Evolutionary conservation across 2,329 filamentous ascomycete genomes (phyloP).

Genomic region (Ceratocystis cubensis): DNA sequence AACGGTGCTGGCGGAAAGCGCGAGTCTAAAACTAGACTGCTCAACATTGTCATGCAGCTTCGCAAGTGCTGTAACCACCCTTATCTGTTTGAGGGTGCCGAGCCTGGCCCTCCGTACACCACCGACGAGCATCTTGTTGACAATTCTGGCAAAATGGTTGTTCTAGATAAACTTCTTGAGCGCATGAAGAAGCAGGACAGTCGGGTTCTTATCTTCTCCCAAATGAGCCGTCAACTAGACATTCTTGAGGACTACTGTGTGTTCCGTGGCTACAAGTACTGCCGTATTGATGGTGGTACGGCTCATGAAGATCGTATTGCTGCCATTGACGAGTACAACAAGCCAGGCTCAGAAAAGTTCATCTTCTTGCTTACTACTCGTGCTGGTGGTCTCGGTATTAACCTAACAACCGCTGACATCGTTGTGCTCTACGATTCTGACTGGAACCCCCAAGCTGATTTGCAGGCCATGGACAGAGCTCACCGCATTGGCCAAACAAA

Average conservation of each 20-base stretch:
- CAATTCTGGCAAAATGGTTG: conserved; percentile 95
- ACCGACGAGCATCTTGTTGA: conserved; percentile 90
- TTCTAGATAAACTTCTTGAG: conserved; percentile 80
- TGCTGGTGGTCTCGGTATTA: conserved; percentile 92
- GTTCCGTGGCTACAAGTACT: conserved; percentile 89
- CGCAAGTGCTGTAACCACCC: conserved; percentile 98
- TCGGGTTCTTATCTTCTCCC: conserved; percentile 95
- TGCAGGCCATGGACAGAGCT: conserved; percentile 97
- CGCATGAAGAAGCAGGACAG: conserved; percentile 78
- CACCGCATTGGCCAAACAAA: conserved; percentile 98
- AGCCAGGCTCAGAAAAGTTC: conserved; percentile 87
- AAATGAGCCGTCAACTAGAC: conserved; percentile 95
- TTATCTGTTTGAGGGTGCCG: conserved; percentile 93
- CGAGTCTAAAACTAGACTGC: conserved; percentile 88
- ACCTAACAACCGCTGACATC: conserved; percentile 87
- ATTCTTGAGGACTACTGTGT: conserved; percentile 98
- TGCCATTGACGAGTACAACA: conserved; percentile 98
- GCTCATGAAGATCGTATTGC: conserved; percentile 96
- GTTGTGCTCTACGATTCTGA: conserved; percentile 95
- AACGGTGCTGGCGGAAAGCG: conserved; percentile 93
- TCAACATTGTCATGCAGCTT: conserved; percentile 99
- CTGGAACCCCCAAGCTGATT: conserved; percentile 96
- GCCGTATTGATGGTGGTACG: conserved; percentile 90
- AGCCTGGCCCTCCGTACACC: conserved; percentile 93
- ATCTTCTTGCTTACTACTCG: conserved; percentile 90